Base-by-base conservation (phyloP, 2,329 filamentous ascomycete genomes). In the Nakataea oryzae region DNA sequence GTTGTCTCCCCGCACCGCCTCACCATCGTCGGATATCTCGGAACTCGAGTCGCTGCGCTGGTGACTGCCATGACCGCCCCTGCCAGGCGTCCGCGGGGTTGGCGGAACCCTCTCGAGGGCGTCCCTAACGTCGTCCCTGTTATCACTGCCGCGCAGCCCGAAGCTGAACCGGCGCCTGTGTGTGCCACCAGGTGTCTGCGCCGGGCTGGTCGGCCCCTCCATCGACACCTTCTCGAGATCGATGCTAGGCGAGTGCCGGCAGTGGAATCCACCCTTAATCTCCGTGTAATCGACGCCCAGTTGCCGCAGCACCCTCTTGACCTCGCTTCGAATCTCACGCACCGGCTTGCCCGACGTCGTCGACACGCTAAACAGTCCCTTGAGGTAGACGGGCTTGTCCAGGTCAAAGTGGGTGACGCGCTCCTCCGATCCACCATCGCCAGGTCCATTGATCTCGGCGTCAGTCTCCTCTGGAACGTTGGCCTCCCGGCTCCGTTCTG, bases 341-440 rank as follows among this genome's bases (percentile, higher is more conserved):
- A 97, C 84, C 1, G 93, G 91, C 71, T 96, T 96, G 70, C 88
- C 95, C 63, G 92, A 97, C 8, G 95, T 99, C 0, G 95, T 99
- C 4, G 91, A 96, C 61, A 97, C 95, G 69, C 93, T 97, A 77
- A 99, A 97, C 24, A 99, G 81, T 5, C 95, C 95, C 75, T 97
- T 99, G 63, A 99, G 83, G 73, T 89, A 97, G 3, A 97, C 95
- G 0, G 95, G 95, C 73, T 96, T 97, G 61, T 93, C 87, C 64
- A 93, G 84, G 67, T 96, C 91, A 6, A 89, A 86, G 67, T 84
- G 86, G 64, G 85, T 82, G 12, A 87, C 73, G 28, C 83, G 77
- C 54, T 88, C 85, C 2, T 81, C 84, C 11, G 85, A 87, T 30
- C 81, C 74, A 3, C 83, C 83, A 63, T 83, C 86, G 41, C 79